Evolutionary conservation across 257 asterid species (phyloP), one percentile per base, ranked within the genome.

Genomic region (Craterostigma plantagineum): DNA sequence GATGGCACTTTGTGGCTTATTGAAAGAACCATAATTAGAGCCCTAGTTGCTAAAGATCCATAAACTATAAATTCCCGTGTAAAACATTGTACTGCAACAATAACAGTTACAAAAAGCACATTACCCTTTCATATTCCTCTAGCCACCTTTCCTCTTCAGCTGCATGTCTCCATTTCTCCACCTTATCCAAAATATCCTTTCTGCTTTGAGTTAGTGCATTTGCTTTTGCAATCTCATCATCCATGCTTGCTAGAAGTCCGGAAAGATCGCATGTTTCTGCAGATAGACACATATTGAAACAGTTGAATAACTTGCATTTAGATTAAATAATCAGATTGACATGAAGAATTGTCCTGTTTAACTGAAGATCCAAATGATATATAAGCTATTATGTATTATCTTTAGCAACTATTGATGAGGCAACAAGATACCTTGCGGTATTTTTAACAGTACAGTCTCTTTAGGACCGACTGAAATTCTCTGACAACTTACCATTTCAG

Each of bases 71-170:
- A 8, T 5, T 38, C 10, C 40, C 46, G 13, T 11, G 42, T 14
- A 7, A 48, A 35, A 23, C 41, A 11, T 36, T 27, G 35, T 49
- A 48, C 42, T 35, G 12, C 12, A 34, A 44, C 35, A 46, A 23
- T 23, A 23, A 23, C 30, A 23, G 4, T 23, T 23, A 23, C 6
- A 23, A 1, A 35, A 48, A 53, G 33, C 50, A 8, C 38, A 46
- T 62, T 76, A 80, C 93, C 71, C 71, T 77, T 70, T 80, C 91
- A 76, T 80, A 80, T 63, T 80, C 91, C 34, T 70, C 79, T 42
- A 80, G 93, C 93, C 93, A 80, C 52, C 41, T 68, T 64, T 80
- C 91, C 75, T 80, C 93, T 46, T 72, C 77, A 38, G 67, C 65
- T 46, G 91, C 81, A 50, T 80, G 78, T 45, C 58, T 66, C 93